Evolutionary conservation across 768 basidiomycete species (phyloP), one percentile per base, ranked within the genome.

Genomic region (Tulasnella sp.): DNA sequence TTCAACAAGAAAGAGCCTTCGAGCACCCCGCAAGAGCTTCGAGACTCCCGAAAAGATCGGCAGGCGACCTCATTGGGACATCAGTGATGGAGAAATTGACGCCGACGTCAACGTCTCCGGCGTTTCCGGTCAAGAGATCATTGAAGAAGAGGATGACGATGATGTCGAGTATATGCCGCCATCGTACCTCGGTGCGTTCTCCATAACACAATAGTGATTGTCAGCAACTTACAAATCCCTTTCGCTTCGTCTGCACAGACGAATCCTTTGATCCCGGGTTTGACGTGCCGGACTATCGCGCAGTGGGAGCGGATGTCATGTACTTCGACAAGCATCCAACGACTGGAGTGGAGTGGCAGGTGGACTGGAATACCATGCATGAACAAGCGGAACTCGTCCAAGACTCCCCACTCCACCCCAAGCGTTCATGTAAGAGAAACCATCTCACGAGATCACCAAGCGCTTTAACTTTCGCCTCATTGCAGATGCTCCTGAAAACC

Each of bases 31-130:
- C 44, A 41, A 35, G 37, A 83, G 83, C 74, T 89, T 90, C 75
- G 83, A 89, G 76, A 93, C 92, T 0, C 92, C 92, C 1, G 75
- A 83, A 42, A 87, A 87, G 22, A 81, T 80, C 11, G 90, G 89
- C 2, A 83, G 75, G 34, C 40, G 71, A 87, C 74, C 86, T 17
- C 73, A 89, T 72, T 94, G 91, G 91, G 90, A 94, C 75, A 84
- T 90, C 39, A 88, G 86, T 75, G 90, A 91, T 62, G 80, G 70
- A 19, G 75, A 75, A 62, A 71, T 80, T 16, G 83, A 83, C 40
- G 78, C 84, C 11, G 80, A 81, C 39, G 75, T 80, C 29, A 67
- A 42, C 6, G 67, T 74, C 12, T 75, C 69, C 11, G 79, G 77
- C 59, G 77, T 22, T 22, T 74, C 76, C 0, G 75, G 76, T 71